Evolutionary conservation across 169 alveolate genomes (phyloP), one percentile per base, ranked within the genome.

Genomic region (Eimeria praecox): DNA sequence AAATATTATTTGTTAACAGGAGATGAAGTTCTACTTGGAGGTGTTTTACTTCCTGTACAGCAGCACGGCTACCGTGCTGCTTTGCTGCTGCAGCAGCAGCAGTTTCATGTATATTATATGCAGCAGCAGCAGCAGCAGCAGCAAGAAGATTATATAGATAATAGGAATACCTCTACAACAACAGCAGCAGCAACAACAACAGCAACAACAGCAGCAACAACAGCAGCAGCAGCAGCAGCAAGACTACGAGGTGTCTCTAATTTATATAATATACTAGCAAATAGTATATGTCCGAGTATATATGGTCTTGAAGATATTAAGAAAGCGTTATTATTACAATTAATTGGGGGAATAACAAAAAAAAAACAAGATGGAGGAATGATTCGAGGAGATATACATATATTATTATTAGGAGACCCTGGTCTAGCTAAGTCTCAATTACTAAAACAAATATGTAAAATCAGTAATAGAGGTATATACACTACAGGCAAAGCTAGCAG

Each of bases 351-450:
- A 54, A 97, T 98, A 3, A 80, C 97, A 95, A 97, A 33, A 38
- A 54, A 18, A 35, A 62, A 75, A 62, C 54, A 80, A 10, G 46
- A 77, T 12, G 38, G 14, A 24, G 38, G 92, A n/a, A 33, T 20
- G 35, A 85, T 95, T 56, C 96, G 99, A 96, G 98, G 99, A 14
- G 99, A 99, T 95, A 98, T 99, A 71, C 99, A 99, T 97, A 97
- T 99, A 44, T 97, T 99, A 90, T 97, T 99, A 38, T 99, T 99
- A 87, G 99, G 99, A 56, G 99, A 99, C 96, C 99, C 99, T 9
- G 99, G 99, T 9, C 99, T 99, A 35, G 99, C 99, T 52, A 99
- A 99, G 97, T 99, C 99, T 46, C 99, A 99, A 96, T 97, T 99
- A 88, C 97, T 99, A 80, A 99, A 99, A 97, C 99, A 62, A 46